phyloP scores from a whole-genome alignment of 441 rosid species.

The Gossypium schwendimanii region DNA sequence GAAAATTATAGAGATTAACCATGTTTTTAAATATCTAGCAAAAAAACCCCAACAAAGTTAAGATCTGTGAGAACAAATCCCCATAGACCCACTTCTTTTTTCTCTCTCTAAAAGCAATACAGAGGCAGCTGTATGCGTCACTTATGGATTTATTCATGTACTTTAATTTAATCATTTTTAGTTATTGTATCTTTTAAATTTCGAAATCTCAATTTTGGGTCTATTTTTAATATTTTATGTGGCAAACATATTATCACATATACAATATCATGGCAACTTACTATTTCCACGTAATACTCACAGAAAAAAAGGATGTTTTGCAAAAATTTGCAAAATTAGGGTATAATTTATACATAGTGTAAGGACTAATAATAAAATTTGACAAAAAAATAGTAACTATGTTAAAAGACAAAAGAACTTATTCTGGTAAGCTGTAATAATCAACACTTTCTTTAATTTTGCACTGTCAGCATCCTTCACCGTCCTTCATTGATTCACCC shows the following conservation, averaged over 20 bases:
- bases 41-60: background rate
- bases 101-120: background rate
- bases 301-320: too few relatives aligned
- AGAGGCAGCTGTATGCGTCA: background rate
- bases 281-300: too few relatives aligned
- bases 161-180: too few relatives aligned
- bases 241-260: too few relatives aligned
- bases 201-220: too few relatives aligned
- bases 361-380: too few relatives aligned
- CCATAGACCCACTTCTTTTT: background rate
- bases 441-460: conserved; percentile 30
- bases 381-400: background rate
- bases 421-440: conserved; percentile 39
- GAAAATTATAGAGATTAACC: background rate
- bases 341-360: too few relatives aligned
- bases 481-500: background rate
- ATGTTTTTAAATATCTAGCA: background rate
- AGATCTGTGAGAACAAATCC: conserved; percentile 7
- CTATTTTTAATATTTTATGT: too few relatives aligned
- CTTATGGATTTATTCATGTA: too few relatives aligned
- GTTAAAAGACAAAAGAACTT: conserved; percentile 18
- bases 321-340: too few relatives aligned
- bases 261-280: too few relatives aligned
- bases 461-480: conserved; percentile 26
- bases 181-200: too few relatives aligned